Evolutionary conservation across 306 rosid species (phyloP), one percentile per base, ranked within the genome.

Genomic region (Lathyrus sativus): DNA sequence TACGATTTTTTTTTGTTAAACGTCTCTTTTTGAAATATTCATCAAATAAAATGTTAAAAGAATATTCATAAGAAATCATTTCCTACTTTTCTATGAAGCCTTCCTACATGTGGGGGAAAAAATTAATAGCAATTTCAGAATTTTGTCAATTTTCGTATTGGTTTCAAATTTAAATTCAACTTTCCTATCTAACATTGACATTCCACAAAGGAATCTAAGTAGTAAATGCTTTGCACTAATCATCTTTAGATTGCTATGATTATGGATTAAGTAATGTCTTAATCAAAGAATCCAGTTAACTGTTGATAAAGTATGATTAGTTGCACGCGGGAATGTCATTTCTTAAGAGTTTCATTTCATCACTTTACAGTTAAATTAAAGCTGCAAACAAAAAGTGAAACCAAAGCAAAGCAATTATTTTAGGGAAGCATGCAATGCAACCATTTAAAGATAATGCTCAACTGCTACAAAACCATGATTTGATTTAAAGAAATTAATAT

Each of bases 311-410:
- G 86, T 83, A 82, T 74, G 90, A 80, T 79, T 80, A 78, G 69
- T 81, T 74, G 96, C 96, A 86, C 88, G 91, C 91, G 85, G 78
- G 78, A 68, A 74, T 67, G 80, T 82, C 88, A 77, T 80, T 58
- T 87, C 88, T 62, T 72, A 75, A 80, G 82, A 78, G 79, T 22
- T 49, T 49, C 11, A 45, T 45, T 80, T 69, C 76, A 70, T 66
- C 75, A 70, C 84, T 79, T 73, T 67, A 51, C 55, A 79, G 74
- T 67, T 51, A 70, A 70, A 62, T 78, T 68, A 75, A 61, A 78
- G 81, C 75, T 75, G 74, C 71, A 76, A 67, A 48, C 19, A 35
- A 69, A 81, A 78, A 79, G 88, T 85, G 70, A 19, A 78, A 59
- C 70, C 85, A 83, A 81, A 80, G 85, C 82, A 77, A 69, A 72